Evolutionary conservation across 2,329 filamentous ascomycete genomes (phyloP), one percentile per base, ranked within the genome.

Genomic region (Ophiocordyceps camponoti-leonardi): DNA sequence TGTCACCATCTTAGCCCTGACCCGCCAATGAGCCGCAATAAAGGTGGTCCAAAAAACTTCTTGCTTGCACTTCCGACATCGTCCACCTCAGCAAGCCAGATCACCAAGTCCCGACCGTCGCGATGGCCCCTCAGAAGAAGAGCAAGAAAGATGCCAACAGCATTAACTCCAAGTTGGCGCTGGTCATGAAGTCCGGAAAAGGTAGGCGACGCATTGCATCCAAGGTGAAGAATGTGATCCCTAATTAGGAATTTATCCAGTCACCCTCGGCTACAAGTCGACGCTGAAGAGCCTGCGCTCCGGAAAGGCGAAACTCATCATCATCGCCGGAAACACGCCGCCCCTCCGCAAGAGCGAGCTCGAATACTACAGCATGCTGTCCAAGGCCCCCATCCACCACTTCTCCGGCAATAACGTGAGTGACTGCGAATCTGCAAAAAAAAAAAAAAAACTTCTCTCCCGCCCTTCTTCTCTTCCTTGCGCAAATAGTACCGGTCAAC

Each of bases 371-470:
- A 78, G 78, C 66, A 92, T 92, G 86, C 70, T 94, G 61, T 81
- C 81, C 67, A 94, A 96, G 81, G 86, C 83, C 60, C 81, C 83
- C 54, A 90, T 96, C 62, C 90, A 96, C 78, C 92, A 98, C 78
- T 96, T 95, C 75, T 77, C 77, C 58, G 92, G 92, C 62, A 94
- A 93, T 82, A 96, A 96, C 80, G 90, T 96, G 82, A 83, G 90
- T 86, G 10, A 13, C 28, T 10, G 35, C 14, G 28, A 23, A 14
- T 39, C 12, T 7, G 20, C 31, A 35, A 14, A 35, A 35, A n/a
- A n/a, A n/a, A n/a, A n/a, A n/a, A n/a, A n/a, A n/a, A n/a, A n/a
- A n/a, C n/a, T n/a, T n/a, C n/a, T n/a, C n/a, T n/a, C n/a, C n/a
- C n/a, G n/a, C n/a, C n/a, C n/a, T 16, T 16, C 8, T 35, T 16